Base-by-base conservation (phyloP, 225 moss, liverwort and hornwort genomes). In the Thuidium tamariscinum region DNA sequence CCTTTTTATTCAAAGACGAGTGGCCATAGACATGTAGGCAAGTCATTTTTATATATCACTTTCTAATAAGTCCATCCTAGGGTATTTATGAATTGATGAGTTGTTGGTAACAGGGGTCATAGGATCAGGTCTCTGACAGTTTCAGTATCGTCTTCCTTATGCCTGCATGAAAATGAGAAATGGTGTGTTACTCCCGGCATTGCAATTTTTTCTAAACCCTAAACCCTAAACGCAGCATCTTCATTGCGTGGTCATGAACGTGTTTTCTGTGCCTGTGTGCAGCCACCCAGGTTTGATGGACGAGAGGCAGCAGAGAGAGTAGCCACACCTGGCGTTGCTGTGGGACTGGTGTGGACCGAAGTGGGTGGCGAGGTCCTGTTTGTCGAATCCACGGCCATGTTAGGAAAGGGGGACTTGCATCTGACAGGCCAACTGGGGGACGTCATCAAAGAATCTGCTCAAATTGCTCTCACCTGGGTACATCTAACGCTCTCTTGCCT, bases 381-480 rank as follows among this genome's bases (percentile, higher is more conserved):
- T 69, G 93, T 93, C 19, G 93, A 93, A 60, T 92, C 92, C 48
- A 93, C 92, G 87, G 93, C 93, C 37, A 91, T 93, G 92, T 80
- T 93, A 81, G 93, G 93, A 78, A 93, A 92, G 57, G 93, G 92
- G 21, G 93, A 93, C 74, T 83, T 93, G 80, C 93, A 93, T 86
- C 84, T 93, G 44, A 93, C 92, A 26, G 93, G 93, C 54, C 93
- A 93, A 85, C 88, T 93, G 4, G 93, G 92, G 71, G 92, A 92
- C 55, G 93, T 93, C 76, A 93, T 93, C 85, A 92, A 92, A 81
- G 92, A 93, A 87, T 93, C 93, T 25, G 92, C 92, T 73, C 93
- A 91, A 87, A 93, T 93, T 83, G 93, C 93, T 42, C 93, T 93
- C 72, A 93, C 92, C 66, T 93, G 93, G 93, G 93, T 93, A 81